Percentiles rank a stretch among this genome's conserved stretches.
These are phyloP conservation scores for Spizellomyces sp. DNA, from an alignment of 192 early-diverging fungal species.

Conservation along the genomic window DNA sequence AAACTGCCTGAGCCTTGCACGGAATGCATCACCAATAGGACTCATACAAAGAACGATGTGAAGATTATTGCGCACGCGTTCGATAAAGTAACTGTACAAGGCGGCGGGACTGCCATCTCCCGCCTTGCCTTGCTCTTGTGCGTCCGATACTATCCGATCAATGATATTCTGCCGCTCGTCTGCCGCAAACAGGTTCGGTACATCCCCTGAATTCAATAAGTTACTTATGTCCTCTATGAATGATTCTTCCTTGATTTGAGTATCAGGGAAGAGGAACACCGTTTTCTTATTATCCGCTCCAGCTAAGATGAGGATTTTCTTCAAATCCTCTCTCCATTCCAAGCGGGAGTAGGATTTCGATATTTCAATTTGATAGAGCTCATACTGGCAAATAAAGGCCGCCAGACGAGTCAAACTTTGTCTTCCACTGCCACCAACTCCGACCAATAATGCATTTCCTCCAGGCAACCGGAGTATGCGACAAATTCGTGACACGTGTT, in stretches of 20 bases:
- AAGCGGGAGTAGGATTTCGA: conserved; percentile 55
- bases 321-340: conserved; percentile 68
- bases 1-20: conserved; percentile 59
- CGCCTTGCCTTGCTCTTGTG: conserved; percentile 53
- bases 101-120: conserved; percentile 56
- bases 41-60: conserved; percentile 68
- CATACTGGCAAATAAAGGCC: conserved; percentile 59
- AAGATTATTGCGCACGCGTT: conserved; percentile 56
- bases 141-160: conserved; percentile 50
- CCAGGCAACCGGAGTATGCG: conserved; percentile 62
- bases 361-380: conserved; percentile 66
- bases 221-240: conserved; percentile 65
- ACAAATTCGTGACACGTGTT: conserved; percentile 61
- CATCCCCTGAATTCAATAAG: conserved; percentile 61
- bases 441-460: conserved; percentile 64
- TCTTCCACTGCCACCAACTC: conserved; percentile 63
- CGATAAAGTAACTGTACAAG: conserved; percentile 66
- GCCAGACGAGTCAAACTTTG: conserved; percentile 58
- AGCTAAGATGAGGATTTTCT: conserved; percentile 55
- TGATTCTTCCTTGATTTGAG: conserved; percentile 66
- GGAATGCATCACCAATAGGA: conserved; percentile 66
- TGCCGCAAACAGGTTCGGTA: conserved; percentile 60
- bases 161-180: conserved; percentile 63
- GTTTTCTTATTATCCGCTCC: conserved; percentile 60
- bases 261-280: conserved; percentile 65